phyloP scores from a whole-genome alignment of 805 yeast genomes.

The Ogataea saltuana region DNA sequence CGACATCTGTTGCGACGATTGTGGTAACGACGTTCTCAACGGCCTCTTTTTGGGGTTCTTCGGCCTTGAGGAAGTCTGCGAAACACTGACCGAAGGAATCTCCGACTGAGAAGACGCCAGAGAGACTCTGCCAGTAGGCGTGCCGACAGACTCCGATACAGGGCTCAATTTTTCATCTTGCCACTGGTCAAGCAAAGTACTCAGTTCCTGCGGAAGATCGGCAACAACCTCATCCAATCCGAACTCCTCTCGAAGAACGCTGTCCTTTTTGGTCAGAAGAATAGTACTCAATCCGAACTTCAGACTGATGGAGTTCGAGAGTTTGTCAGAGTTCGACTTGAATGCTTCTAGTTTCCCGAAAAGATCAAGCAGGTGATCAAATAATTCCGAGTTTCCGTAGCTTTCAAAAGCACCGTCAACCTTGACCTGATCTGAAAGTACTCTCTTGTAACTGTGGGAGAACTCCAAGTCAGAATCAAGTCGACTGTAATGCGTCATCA shows the following conservation, averaged over 20 bases:
- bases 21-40: background rate
- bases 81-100: slow-evolving; percentile 13
- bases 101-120: slow-evolving; percentile 4
- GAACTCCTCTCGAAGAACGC: background rate
- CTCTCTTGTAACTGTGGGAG: slow-evolving; percentile 8
- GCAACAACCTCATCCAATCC: slow-evolving; percentile 5
- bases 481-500: slow-evolving; percentile 26
- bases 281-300: slow-evolving; percentile 19
- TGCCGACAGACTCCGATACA: no score
- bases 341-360: slow-evolving; percentile 15
- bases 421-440: slow-evolving; percentile 17
- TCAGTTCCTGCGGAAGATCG: slow-evolving; percentile 12
- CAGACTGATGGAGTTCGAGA: slow-evolving; percentile 8
- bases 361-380: slow-evolving; percentile 9
- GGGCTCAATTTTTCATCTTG: slow-evolving; percentile 15
- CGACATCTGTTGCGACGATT: background rate
- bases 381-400: slow-evolving; percentile 2
- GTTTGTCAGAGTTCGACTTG: slow-evolving; percentile 1
- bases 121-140: background rate
- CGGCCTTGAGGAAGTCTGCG: slow-evolving; percentile 8
- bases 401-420: background rate
- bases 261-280: slow-evolving; percentile 5
- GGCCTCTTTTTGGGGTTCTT: background rate
- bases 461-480: slow-evolving; percentile 20
- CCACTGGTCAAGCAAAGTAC: slow-evolving; percentile 22